Base-by-base conservation (phyloP, 805 yeast genomes). In the Sugiyamaella qingdaonensis region DNA sequence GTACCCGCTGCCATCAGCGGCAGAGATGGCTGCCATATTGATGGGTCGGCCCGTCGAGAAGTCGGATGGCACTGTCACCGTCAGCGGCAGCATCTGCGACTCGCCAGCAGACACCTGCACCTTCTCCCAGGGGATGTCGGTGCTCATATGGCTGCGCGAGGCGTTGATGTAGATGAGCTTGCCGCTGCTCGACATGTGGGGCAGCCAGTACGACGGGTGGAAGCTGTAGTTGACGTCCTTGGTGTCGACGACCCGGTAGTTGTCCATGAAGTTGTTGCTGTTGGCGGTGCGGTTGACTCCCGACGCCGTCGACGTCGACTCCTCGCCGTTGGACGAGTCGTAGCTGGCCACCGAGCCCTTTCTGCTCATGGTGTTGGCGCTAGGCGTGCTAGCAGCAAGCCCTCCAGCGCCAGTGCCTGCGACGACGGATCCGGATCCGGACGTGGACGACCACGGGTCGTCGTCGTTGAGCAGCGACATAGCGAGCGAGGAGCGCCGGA, bases 191-290 rank as follows among this genome's bases (percentile, higher is more conserved):
- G 61, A 58, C 16, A 54, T 63, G 61, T 58, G 74, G 55, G 58
- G 73, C 66, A 39, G 72, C 74, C 56, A 76, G 64, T 60, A 56
- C 16, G 61, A 46, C 5, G 63, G 57, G 18, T 54, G 36, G 43
- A 49, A 47, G 14, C 42, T 36, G 42, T 57, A 55, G 39, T 24
- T 32, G 39, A 48, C 9, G 35, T 41, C 46, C 24, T 43, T 34
- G 33, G 55, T 52, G 33, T 58, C 51, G 37, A 54, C 56, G 10
- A 34, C 14, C 18, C 41, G 37, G 46, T 51, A 54, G 27, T 34
- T 45, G 14, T 45, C 48, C 13, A 39, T 11, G 27, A 53, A 10
- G 33, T 46, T 14, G 43, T 45, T 10, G 33, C 37, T 14, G 43
- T 7, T 7, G 7, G 29, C 7, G 47, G 39, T 13, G 36, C 53